These are phyloP conservation scores for Yamadazyma paraphyllophila DNA, from an alignment of 805 yeast genomes.

Conservation along the genomic window DNA sequence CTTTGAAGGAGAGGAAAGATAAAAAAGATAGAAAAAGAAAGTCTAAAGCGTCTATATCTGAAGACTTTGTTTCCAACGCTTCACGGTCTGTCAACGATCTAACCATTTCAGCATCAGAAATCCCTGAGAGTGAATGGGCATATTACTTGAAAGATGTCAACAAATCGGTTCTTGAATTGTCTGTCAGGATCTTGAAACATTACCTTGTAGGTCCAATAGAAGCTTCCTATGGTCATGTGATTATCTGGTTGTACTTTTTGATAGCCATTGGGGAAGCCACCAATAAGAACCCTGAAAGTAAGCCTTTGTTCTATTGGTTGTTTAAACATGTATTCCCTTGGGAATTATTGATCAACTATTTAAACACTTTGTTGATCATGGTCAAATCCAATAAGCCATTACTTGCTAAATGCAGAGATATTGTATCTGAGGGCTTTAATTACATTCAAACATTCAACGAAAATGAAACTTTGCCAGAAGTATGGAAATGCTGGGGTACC, in stretches of 20 bases:
- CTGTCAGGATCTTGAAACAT: slow-evolving; percentile 64
- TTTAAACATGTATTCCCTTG: slow-evolving; percentile 64
- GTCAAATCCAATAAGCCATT: slow-evolving; percentile 25
- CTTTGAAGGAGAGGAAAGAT: slow-evolving; percentile 66
- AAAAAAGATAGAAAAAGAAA: slow-evolving; percentile 65
- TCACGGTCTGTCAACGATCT: slow-evolving; percentile 29
- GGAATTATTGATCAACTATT: slow-evolving; percentile 59
- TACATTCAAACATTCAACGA: slow-evolving; percentile 51
- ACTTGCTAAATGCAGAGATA: slow-evolving; percentile 20
- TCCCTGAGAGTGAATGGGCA: slow-evolving; percentile 51
- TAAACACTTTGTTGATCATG: slow-evolving; percentile 53
- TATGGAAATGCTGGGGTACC: slow-evolving; percentile 85
- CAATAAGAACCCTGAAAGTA: slow-evolving; percentile 43
- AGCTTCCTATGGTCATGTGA: slow-evolving; percentile 67
- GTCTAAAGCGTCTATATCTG: slow-evolving; percentile 22
- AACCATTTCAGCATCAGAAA: slow-evolving; percentile 32
- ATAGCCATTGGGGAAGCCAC: slow-evolving; percentile 60
- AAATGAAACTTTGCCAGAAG: slow-evolving; percentile 67
- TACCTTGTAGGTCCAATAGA: slow-evolving; percentile 71
- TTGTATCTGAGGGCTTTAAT: slow-evolving; percentile 27
- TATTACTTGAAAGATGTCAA: slow-evolving; percentile 54
- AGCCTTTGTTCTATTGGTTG: slow-evolving; percentile 48
- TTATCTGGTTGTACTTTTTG: slow-evolving; percentile 76
- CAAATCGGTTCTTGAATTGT: slow-evolving; percentile 62
- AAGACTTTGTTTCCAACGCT: slow-evolving; percentile 16